These are phyloP conservation scores for Boletus sp. DNA, from an alignment of 1,284 basidiomycete species.

Conservation along the genomic window DNA sequence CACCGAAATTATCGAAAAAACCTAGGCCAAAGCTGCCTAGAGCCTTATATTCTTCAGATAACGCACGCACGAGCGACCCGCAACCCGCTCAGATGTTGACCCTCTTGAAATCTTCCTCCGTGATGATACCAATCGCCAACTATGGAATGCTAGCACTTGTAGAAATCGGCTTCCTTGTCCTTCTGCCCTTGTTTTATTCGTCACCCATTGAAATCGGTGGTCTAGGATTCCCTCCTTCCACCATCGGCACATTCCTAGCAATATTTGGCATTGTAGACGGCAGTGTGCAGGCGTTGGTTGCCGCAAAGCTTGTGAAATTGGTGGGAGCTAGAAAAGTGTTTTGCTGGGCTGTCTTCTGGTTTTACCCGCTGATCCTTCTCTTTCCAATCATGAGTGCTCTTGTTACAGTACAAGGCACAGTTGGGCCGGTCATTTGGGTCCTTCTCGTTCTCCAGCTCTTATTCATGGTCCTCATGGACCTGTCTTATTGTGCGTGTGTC, in stretches of 20 bases:
- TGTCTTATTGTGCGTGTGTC: conserved; percentile 27
- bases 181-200: conserved; percentile 65
- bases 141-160: conserved; percentile 64
- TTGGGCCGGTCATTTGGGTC: conserved; percentile 27
- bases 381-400: conserved; percentile 56
- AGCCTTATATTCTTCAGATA: background rate
- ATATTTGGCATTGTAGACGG: conserved; percentile 58
- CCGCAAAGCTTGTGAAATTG: conserved; percentile 49
- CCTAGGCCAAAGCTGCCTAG: background rate
- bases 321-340: conserved; percentile 58
- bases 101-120: conserved; percentile 34
- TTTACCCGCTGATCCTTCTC: conserved; percentile 46
- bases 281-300: conserved; percentile 55
- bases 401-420: conserved; percentile 17
- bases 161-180: conserved; percentile 59
- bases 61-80: conserved; percentile 1
- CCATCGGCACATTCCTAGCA: conserved; percentile 59
- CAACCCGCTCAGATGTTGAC: conserved; percentile 38
- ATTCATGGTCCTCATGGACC: conserved; percentile 24
- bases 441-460: conserved; percentile 29
- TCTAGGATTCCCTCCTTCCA: conserved; percentile 56
- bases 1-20: conserved; percentile 12
- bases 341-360: conserved; percentile 45
- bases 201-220: conserved; percentile 64
- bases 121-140: conserved; percentile 59